Conservation (phyloP, 129 eudicot genomes). For the Scalesia atractyloides region DNA sequence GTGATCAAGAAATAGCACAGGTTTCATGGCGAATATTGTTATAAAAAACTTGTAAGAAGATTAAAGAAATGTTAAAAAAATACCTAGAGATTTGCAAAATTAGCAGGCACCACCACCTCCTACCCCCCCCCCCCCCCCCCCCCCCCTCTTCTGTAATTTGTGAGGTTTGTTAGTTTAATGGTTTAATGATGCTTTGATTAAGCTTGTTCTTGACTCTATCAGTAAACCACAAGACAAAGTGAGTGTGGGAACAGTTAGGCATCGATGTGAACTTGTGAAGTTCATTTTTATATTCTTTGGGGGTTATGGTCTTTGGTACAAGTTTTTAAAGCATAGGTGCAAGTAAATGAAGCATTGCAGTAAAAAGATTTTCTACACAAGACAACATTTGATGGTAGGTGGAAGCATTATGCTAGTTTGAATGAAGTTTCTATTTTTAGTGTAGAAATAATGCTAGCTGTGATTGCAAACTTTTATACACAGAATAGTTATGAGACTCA, state of each 20-base stretch:
- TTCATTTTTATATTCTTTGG: constrained; percentile 26
- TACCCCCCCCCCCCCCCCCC: constrained; percentile 30
- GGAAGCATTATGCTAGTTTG: background rate
- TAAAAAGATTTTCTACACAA: background rate
- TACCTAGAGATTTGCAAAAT: constrained; percentile 68
- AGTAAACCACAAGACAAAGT: constrained; percentile 41
- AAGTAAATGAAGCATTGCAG: constrained; percentile 9
- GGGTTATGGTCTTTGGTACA: constrained; percentile 16
- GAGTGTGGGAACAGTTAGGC: constrained; percentile 44
- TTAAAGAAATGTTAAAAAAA: constrained; percentile 50
- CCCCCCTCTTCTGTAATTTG: constrained; percentile 16
- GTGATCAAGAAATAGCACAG: constrained; percentile 42
- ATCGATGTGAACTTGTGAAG: constrained; percentile 14
- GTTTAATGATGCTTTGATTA: constrained; percentile 32
- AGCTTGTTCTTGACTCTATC: constrained; percentile 43
- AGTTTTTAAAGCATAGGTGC: constrained; percentile 14
- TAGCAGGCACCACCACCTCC: constrained; percentile 35
- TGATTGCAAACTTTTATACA: too few species aligned
- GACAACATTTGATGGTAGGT: constrained; percentile 4
- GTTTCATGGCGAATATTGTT: constrained; percentile 25
- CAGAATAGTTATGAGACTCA: too few species aligned
- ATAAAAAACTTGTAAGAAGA: background rate
- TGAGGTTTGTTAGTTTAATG: constrained; percentile 17
- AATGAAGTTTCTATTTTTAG: background rate
- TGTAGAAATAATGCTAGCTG: background rate